These are phyloP conservation scores for Citrus reticulata DNA, from an alignment of 345 rosid species.

Conservation along the genomic window DNA sequence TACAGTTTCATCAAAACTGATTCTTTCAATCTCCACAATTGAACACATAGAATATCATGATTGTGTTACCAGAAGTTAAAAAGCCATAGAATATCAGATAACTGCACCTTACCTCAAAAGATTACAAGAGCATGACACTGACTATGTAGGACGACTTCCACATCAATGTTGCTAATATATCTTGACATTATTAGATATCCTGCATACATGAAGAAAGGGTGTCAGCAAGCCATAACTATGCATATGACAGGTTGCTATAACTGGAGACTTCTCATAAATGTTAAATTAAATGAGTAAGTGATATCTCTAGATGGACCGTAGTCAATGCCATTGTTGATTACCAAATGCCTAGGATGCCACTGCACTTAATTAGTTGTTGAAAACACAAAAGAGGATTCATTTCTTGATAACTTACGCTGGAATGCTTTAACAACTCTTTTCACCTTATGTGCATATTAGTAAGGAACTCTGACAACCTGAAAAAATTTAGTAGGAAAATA, in stretches of 20 bases:
- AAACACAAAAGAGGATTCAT: neutral
- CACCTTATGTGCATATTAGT: slow-evolving; percentile 42
- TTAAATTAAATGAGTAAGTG: neutral
- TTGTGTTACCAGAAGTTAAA: neutral
- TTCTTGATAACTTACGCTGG: slow-evolving; percentile 12
- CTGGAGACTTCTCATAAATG: neutral
- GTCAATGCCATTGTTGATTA: neutral
- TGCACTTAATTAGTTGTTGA: neutral
- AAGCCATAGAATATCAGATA: neutral
- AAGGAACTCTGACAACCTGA: slow-evolving; percentile 74
- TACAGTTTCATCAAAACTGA: neutral
- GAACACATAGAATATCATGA: neutral
- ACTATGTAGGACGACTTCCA: slow-evolving; percentile 19
- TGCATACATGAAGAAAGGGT: slow-evolving; percentile 5
- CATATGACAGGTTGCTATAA: neutral
- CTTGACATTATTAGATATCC: slow-evolving; percentile 26
- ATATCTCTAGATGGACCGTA: neutral
- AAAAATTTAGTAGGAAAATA: neutral
- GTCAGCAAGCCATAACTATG: neutral
- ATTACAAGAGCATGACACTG: neutral
- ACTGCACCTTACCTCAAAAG: slow-evolving; percentile 9
- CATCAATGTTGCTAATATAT: slow-evolving; percentile 13
- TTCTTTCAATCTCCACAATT: neutral
- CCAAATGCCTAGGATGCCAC: neutral
- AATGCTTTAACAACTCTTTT: slow-evolving; percentile 8